Percentiles rank a stretch among this genome's conserved stretches.
Conservation (phyloP, 176 grass and related monocot genomes). For the Lolium rigidum region DNA sequence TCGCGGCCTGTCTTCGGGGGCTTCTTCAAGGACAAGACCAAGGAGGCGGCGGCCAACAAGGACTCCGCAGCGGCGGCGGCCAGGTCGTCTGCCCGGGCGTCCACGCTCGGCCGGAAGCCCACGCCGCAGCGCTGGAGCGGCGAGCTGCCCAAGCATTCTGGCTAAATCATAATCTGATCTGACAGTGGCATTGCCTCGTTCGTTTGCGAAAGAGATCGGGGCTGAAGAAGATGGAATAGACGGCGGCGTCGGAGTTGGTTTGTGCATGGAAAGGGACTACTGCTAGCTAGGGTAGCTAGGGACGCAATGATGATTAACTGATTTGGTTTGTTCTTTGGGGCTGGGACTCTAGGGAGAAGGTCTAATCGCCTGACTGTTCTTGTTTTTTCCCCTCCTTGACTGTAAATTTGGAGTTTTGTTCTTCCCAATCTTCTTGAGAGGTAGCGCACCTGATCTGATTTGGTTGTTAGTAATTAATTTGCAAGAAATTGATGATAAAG, state of each 20-base stretch:
- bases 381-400: conserved; percentile 20
- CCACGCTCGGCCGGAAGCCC: conserved; percentile 45
- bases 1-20: conserved; percentile 81
- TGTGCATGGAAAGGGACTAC: conserved; percentile 22
- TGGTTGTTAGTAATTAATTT: neutral
- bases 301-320: conserved; percentile 50
- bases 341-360: neutral
- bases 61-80: neutral
- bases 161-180: no score
- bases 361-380: conserved; percentile 66
- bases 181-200: neutral
- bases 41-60: conserved; percentile 46
- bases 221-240: neutral
- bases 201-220: no score
- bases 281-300: conserved; percentile 14
- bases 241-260: neutral
- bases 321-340: conserved; percentile 62
- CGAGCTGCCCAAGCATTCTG: conserved; percentile 51
- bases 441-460: conserved; percentile 15
- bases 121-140: conserved; percentile 43
- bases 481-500: conserved; percentile 18
- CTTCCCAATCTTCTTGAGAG: neutral
- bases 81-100: conserved; percentile 34
- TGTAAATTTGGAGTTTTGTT: conserved; percentile 66
- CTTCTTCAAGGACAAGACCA: conserved; percentile 78